These are phyloP conservation scores for Diaporthe ampelina DNA, from an alignment of 2,329 filamentous ascomycete genomes.

Conservation along the genomic window DNA sequence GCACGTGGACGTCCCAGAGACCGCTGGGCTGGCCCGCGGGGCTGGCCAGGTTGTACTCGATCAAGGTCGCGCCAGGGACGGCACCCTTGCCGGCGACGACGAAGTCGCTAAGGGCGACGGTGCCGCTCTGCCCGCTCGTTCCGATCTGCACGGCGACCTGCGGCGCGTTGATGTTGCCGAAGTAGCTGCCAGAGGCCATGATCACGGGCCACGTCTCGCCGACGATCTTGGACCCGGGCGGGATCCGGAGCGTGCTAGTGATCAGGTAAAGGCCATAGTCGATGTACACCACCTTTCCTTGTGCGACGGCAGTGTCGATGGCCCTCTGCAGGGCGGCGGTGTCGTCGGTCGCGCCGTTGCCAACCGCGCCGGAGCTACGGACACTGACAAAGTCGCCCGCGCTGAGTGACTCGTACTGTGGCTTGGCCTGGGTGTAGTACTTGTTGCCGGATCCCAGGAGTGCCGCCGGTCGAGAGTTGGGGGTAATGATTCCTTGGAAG, in stretches of 20 bases:
- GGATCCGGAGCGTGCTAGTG: slow-evolving; percentile 61
- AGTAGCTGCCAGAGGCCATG: slow-evolving; percentile 68
- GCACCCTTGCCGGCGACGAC: slow-evolving; percentile 78
- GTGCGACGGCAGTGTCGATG: slow-evolving; percentile 63
- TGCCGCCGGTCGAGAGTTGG: slow-evolving; percentile 62
- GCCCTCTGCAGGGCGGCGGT: slow-evolving; percentile 70
- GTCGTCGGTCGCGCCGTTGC: slow-evolving; percentile 71
- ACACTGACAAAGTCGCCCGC: slow-evolving; percentile 70
- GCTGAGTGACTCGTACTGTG: slow-evolving; percentile 74
- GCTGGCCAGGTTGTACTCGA: slow-evolving; percentile 78
- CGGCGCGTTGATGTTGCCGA: slow-evolving; percentile 71
- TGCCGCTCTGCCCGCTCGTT: slow-evolving; percentile 70
- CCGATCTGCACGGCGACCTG: slow-evolving; percentile 74
- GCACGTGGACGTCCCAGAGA: slow-evolving; percentile 82
- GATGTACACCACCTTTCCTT: slow-evolving; percentile 68
- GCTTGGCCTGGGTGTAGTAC: slow-evolving; percentile 77
- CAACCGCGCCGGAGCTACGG: slow-evolving; percentile 52
- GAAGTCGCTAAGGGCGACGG: slow-evolving; percentile 79
- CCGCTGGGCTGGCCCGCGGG: slow-evolving; percentile 57
- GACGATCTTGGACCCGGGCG: slow-evolving; percentile 63
- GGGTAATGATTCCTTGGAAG: slow-evolving; percentile 63
- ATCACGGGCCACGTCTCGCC: slow-evolving; percentile 69
- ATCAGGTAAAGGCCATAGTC: slow-evolving; percentile 69
- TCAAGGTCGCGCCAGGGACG: slow-evolving; percentile 75
- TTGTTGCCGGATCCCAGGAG: slow-evolving; percentile 63